A percentile compares a stretch with the other conserved stretches of the same genome.
These are phyloP conservation scores for Didymella arachidicola DNA, from an alignment of 2,329 filamentous ascomycete genomes.

Conservation along the genomic window DNA sequence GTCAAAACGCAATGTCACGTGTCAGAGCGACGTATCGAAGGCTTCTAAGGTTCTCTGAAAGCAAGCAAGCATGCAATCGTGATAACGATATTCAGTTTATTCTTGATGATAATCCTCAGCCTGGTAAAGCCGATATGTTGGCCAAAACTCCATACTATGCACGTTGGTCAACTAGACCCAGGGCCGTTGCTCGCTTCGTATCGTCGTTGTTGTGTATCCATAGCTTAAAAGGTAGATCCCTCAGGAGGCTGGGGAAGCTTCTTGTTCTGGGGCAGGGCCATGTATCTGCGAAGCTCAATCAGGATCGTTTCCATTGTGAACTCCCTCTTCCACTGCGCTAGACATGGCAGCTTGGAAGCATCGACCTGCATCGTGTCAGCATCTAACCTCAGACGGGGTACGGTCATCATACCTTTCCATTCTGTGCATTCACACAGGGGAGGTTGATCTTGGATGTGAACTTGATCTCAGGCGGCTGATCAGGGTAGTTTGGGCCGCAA, in stretches of 20 bases:
- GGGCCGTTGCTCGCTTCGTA: conserved; percentile 11
- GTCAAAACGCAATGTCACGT: conserved; percentile 32
- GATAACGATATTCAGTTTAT: conserved; percentile 23
- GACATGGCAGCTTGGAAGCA: conserved; percentile 79
- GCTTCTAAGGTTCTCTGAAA: neutral
- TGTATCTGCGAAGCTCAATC: conserved; percentile 89
- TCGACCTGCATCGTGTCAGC: conserved; percentile 69
- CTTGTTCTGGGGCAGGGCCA: conserved; percentile 91
- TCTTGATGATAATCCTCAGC: conserved; percentile 15
- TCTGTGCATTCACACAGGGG: conserved; percentile 85
- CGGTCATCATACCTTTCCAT: conserved; percentile 68
- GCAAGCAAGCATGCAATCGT: neutral
- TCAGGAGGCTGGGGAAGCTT: conserved; percentile 94
- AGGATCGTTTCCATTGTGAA: conserved; percentile 95
- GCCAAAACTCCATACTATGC: conserved; percentile 46
- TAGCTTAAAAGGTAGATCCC: conserved; percentile 67
- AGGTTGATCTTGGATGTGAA: conserved; percentile 96
- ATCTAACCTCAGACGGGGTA: neutral
- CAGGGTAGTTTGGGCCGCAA: conserved; percentile 89
- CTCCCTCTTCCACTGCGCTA: conserved; percentile 89
- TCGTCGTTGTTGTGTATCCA: conserved; percentile 6
- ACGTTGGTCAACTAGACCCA: conserved; percentile 26
- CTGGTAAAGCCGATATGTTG: conserved; percentile 19
- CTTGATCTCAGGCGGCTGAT: conserved; percentile 85
- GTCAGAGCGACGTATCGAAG: neutral